phyloP scores from a whole-genome alignment of 1,139 yeast species.

The Debaryomyces fabryi region DNA sequence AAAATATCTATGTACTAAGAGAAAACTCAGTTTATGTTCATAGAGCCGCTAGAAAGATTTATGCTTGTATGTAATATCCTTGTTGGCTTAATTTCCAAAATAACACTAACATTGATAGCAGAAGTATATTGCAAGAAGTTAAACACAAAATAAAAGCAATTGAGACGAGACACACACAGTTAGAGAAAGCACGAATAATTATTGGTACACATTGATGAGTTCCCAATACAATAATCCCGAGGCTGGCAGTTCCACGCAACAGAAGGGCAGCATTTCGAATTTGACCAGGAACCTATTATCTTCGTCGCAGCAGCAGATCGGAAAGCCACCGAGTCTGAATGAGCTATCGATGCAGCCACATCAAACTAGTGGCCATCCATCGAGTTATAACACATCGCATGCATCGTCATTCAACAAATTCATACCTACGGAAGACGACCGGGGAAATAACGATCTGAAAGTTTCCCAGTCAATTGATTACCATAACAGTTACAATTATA shows the following conservation, averaged over 20 bases:
- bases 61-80: background rate
- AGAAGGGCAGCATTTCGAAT: slow-evolving; percentile 33
- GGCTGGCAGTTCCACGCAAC: slow-evolving; percentile 10
- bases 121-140: background rate
- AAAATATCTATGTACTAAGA: background rate
- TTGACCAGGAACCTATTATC: slow-evolving; percentile 42
- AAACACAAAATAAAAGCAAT: background rate
- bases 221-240: slow-evolving; percentile 14
- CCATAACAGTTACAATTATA: background rate
- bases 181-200: background rate
- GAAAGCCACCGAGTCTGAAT: background rate
- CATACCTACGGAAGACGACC: slow-evolving; percentile 10
- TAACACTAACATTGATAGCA: background rate
- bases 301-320: slow-evolving; percentile 12
- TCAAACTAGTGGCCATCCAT: slow-evolving; percentile 7
- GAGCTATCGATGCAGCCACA: background rate
- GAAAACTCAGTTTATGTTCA: background rate
- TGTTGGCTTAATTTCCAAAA: background rate
- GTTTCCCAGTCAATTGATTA: slow-evolving; percentile 9
- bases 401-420: slow-evolving; percentile 9
- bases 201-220: slow-evolving; percentile 10
- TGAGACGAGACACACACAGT: background rate
- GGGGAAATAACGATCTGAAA: background rate
- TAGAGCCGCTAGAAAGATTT: background rate
- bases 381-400: slow-evolving; percentile 2